Evolutionary conservation across 2,329 filamentous ascomycete genomes (phyloP), one percentile per base, ranked within the genome.

Genomic region (Pestalotiopsis sp.): DNA sequence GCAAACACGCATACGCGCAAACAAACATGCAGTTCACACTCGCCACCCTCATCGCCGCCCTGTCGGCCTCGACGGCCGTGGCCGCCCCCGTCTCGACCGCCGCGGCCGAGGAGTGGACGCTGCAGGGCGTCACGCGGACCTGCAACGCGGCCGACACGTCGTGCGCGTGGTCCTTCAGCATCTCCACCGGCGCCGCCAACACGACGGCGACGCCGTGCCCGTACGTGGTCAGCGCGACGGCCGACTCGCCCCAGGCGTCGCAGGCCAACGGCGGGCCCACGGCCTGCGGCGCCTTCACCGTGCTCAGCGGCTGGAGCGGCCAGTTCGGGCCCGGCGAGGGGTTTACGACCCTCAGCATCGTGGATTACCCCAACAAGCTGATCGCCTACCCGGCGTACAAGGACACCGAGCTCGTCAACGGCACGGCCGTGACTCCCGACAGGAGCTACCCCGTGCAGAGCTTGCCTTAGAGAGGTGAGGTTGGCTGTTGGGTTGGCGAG

Each of bases 291-390:
- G 73, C 73, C 68, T 88, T 81, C 80, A 84, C 80, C 70, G 72
- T 88, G 73, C 84, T 83, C 64, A 83, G 82, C 2, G 83, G 84
- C 78, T 88, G 86, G 86, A 85, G 82, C 75, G 85, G 81, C 74
- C 82, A 86, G 73, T 88, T 88, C 70, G 86, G 85, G 63, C 67
- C 77, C 13, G 82, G 76, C 69, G 78, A 83, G 30, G 86, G 84
- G 71, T 88, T 88, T 80, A 88, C 85, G 26, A 86, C 83, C 24
- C 77, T 88, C 35, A 79, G 83, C 22, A 82, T 88, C 65, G 80
- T 83, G 60, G 78, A 86, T 76, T 77, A 79, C 70, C 70, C 71
- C 64, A 75, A 79, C 71, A 77, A 76, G 61, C 77, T 81, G 69
- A 88, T 88, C 67, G 75, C 81, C 69, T 88, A 79, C 78, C 85